These are phyloP conservation scores for Cyberlindnera xishuangbannaensis DNA, from an alignment of 805 yeast genomes.

Conservation along the genomic window DNA sequence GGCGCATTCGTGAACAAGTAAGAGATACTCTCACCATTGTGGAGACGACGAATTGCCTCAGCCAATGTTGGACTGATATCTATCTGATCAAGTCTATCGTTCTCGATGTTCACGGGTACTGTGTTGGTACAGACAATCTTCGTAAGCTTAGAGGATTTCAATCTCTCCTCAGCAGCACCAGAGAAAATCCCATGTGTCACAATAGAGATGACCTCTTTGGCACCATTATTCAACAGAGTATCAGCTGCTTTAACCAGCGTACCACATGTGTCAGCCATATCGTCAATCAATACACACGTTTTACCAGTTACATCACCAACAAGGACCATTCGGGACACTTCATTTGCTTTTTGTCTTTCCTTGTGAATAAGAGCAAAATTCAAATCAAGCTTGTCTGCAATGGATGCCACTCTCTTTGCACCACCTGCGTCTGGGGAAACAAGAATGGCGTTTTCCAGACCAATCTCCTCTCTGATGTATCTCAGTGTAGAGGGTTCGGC, in stretches of 20 bases:
- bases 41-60: conserved; percentile 90
- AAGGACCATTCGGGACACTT: conserved; percentile 89
- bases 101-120: conserved; percentile 71
- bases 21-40: conserved; percentile 93
- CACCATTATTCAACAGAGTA: conserved; percentile 72
- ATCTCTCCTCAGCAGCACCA: conserved; percentile 71
- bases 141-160: conserved; percentile 60
- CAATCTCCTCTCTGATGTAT: conserved; percentile 65
- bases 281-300: conserved; percentile 84
- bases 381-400: conserved; percentile 88
- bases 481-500: conserved; percentile 89
- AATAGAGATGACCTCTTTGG: conserved; percentile 81
- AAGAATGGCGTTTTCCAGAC: conserved; percentile 57
- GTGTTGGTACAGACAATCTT: conserved; percentile 89
- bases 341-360: conserved; percentile 93
- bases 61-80: conserved; percentile 87
- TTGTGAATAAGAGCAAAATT: conserved; percentile 95
- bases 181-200: conserved; percentile 95
- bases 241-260: conserved; percentile 94
- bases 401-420: conserved; percentile 91
- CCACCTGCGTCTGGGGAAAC: conserved; percentile 99
- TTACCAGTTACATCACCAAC: conserved; percentile 90
- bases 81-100: conserved; percentile 61
- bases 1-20: conserved; percentile 75
- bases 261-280: conserved; percentile 99